Evolutionary conservation across 2,329 filamentous ascomycete genomes (phyloP).

Genomic region (Leptodontidium sp.): DNA sequence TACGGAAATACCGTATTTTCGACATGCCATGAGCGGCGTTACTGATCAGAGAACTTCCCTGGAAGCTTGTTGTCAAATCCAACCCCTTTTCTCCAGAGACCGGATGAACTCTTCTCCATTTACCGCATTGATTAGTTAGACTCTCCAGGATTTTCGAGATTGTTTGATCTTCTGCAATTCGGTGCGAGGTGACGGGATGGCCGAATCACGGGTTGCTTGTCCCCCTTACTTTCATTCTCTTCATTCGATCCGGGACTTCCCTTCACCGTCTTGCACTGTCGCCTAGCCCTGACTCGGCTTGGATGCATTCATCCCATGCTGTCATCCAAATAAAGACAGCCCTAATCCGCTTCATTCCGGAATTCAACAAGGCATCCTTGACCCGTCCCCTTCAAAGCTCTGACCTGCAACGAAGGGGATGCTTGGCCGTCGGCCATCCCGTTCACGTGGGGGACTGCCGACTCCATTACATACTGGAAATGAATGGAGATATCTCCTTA

Average conservation of each 20-base stretch:
- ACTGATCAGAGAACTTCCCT: neutral
- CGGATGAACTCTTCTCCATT: neutral
- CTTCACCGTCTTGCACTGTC: slow-evolving; percentile 6
- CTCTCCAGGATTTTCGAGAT: neutral
- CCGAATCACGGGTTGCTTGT: neutral
- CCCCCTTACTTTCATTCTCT: neutral
- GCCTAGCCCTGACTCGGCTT: slow-evolving; percentile 2
- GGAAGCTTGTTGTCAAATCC: neutral
- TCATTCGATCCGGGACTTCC: neutral
- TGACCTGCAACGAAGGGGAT: neutral
- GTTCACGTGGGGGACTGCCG: slow-evolving; percentile 17
- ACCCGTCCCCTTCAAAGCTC: neutral
- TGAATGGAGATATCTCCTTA: neutral
- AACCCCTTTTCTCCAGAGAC: neutral
- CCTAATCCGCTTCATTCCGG: neutral
- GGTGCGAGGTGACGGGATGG: neutral
- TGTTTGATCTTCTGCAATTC: neutral
- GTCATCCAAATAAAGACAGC: slow-evolving; percentile 8
- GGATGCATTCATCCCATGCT: neutral
- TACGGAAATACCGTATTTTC: no score
- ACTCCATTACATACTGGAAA: neutral
- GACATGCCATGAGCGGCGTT: no score
- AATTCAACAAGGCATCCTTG: slow-evolving; percentile 3
- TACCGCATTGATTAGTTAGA: neutral
- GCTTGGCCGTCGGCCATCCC: slow-evolving; percentile 1